phyloP scores from a whole-genome alignment of 177 flowering plant genomes.

The Vitis hybrid region DNA sequence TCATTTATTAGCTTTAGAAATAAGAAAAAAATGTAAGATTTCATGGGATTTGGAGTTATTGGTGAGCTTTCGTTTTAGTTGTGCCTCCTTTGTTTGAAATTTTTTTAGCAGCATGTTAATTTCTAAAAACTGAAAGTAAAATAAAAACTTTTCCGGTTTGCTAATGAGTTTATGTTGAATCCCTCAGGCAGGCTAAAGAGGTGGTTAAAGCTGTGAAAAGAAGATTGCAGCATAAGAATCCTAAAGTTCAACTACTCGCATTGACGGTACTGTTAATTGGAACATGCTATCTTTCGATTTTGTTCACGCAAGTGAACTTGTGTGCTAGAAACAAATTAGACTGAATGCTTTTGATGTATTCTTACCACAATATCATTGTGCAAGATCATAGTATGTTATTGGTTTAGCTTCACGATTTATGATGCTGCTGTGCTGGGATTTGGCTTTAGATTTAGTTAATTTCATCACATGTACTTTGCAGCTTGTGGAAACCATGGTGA shows the following conservation, averaged over 20 bases:
- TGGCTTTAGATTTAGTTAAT: too few relatives aligned
- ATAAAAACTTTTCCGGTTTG: background rate
- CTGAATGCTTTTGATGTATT: background rate
- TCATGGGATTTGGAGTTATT: background rate
- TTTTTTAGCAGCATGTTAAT: background rate
- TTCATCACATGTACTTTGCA: conserved; percentile 21
- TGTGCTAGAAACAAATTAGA: background rate
- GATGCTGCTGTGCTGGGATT: too few relatives aligned
- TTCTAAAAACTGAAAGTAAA: background rate
- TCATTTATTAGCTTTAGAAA: background rate
- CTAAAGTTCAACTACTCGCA: conserved; percentile 80
- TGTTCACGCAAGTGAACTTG: background rate
- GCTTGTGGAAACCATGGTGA: conserved; percentile 97
- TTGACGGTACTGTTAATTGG: conserved; percentile 61
- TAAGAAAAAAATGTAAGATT: background rate
- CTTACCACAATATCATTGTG: background rate
- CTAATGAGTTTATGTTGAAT: background rate
- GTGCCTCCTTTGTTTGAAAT: background rate
- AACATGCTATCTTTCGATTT: background rate
- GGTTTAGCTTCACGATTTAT: background rate
- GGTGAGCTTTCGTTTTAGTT: too few relatives aligned
- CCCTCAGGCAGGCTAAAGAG: conserved; percentile 85
- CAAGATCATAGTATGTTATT: background rate
- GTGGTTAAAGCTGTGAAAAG: conserved; percentile 84
- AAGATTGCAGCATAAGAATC: conserved; percentile 80